Base-by-base conservation (phyloP, 1,139 yeast species). In the Lodderomyces metapsilosis region DNA sequence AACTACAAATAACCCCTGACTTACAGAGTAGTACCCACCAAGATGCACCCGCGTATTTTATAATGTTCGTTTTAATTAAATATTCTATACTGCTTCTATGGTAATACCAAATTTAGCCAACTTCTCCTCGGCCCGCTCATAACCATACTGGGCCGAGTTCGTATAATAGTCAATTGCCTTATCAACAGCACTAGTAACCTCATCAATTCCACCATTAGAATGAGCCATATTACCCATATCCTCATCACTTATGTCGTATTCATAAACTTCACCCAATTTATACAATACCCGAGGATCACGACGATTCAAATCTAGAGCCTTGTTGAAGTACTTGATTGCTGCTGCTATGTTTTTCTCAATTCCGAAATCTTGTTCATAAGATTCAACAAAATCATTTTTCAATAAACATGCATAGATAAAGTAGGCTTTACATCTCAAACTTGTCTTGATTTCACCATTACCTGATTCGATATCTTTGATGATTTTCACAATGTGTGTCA, bases 81-180 rank as follows among this genome's bases (percentile, higher is more conserved):
- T 25, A 4, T 15, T 20, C 25, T 21, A 33, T 35, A 36, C 21
- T 10, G 34, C 20, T 37, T 37, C 36, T 25, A 37, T 23, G 13
- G 31, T 30, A 11, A 37, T 31, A 7, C 40, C 40, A 31, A 31
- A 37, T 25, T 37, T 37, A n/a, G 40, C 40, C 51, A 72, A 62
- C 48, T 70, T 67, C 50, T 61, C 69, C 44, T 71, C 71, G 15
- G 76, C 76, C 40, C 67, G 58, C 49, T 70, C 68, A 49, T 72
- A 72, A 5, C 77, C 77, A 39, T 62, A 52, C 52, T 61, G 65
- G 23, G 77, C 77, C 2, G 74, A 58, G 40, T 58, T 60, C 45
- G 63, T 70, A 53, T 68, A 72, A 45, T 60, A 58, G 27, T 53
- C 55, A 39, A 72, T 51, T 0, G 76, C 76, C 33, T 53, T 51